Evolutionary conservation across 306 rosid genomes (phyloP), one percentile per base, ranked within the genome.

Genomic region (Cicer pinnatifidum): DNA sequence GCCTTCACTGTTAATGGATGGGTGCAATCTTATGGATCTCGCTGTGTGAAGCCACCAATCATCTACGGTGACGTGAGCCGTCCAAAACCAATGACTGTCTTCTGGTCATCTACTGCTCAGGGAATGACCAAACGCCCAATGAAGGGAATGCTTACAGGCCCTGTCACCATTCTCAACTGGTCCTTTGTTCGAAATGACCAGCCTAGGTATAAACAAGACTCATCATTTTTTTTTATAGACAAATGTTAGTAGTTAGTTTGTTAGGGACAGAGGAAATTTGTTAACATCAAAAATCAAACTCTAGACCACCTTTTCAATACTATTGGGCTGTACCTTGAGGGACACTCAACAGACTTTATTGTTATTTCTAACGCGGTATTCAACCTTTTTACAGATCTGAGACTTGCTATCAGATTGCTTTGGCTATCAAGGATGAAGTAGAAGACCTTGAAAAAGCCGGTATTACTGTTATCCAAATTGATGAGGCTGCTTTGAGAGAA

Each of bases 111-210:
- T 2, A 33, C 57, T 11, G 98, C 96, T 73, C 98, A 93, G 69
- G 82, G 90, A 75, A 82, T 87, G 89, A 93, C 97, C 6, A 82
- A 84, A 62, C 88, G 92, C 67, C 95, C 97, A 73, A 91, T 91
- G 97, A 91, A 91, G 89, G 97, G 96, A 78, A 91, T 91, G 97
- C 97, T 91, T 76, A 91, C 97, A 0, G 97, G 97, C 71, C 97
- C 97, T 1, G 97, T 91, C 39, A 91, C 97, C 82, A 91, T 91
- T 82, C 96, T 91, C 75, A 91, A 91, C 86, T 91, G 97, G 97
- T 91, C 97, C 35, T 91, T 91, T 64, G 97, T 91, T 13, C 71
- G 97, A 13, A 88, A 88, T 80, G 97, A 91, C 80, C 97, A 91
- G 28, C 97, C 92, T 0, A 87, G 91, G 95, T 89, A 82, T 68